phyloP scores from a whole-genome alignment of 2,329 filamentous ascomycete genomes.

The Hypoxylon sp. region DNA sequence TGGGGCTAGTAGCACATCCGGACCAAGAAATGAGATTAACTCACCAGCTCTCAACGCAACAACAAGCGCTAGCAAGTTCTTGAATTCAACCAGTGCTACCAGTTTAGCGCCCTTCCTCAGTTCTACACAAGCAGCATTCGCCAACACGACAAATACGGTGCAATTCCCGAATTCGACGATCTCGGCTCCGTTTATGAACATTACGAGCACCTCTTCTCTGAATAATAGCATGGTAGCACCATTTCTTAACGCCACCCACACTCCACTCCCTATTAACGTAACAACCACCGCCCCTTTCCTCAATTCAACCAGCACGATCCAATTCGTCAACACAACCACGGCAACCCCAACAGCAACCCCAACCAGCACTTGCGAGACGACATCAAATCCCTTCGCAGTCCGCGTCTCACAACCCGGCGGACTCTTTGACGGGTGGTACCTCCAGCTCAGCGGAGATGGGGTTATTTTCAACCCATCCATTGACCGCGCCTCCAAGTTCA shows the following conservation, averaged over 20 bases:
- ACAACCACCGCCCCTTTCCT: conserved; percentile 14
- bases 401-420: conserved; percentile 51
- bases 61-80: conserved; percentile 17
- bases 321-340: conserved; percentile 30
- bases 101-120: conserved; percentile 36
- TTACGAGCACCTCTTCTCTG: conserved; percentile 18
- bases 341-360: conserved; percentile 36
- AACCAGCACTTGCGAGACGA: conserved; percentile 48
- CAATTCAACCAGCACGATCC: conserved; percentile 17
- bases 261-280: conserved; percentile 15
- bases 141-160: conserved; percentile 25
- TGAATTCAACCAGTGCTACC: conserved; percentile 31
- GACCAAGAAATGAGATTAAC: conserved; percentile 22
- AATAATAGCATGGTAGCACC: conserved; percentile 12
- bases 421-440: conserved; percentile 53
- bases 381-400: conserved; percentile 48
- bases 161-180: conserved; percentile 24
- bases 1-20: background rate
- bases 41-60: conserved; percentile 21
- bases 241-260: conserved; percentile 28
- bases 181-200: conserved; percentile 32
- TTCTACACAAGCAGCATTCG: conserved; percentile 2
- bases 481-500: conserved; percentile 47
- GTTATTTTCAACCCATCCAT: conserved; percentile 49
- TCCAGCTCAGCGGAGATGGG: conserved; percentile 49